Evolutionary conservation across 176 grass and related monocot species (phyloP), one percentile per base, ranked within the genome.

Genomic region (Pontederia paniculata): DNA sequence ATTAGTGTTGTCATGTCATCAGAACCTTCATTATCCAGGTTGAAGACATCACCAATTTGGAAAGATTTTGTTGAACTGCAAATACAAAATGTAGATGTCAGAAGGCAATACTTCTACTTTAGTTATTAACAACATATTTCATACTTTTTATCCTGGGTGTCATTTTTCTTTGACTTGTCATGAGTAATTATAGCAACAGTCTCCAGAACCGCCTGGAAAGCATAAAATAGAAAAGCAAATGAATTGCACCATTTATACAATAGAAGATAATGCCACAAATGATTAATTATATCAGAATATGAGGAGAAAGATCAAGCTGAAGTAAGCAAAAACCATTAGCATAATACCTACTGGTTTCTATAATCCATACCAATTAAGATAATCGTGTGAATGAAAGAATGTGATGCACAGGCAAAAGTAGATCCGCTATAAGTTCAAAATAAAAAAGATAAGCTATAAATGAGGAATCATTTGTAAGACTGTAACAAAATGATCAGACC

Each of bases 11-110:
- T 88, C 42, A 74, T 55, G 53, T 98, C 93, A 88, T 98, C 93
- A 70, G 83, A 84, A 58, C 68, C 80, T 41, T 98, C 93, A 78
- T 84, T 84, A 70, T 98, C 86, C 61, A 74, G 69, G 65, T 65
- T 71, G 14, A 97, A 90, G 76, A 97, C 88, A 75, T 97, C 93
- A 67, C 83, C 86, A 69, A 97, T 88, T 88, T 97, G 86, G 77
- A 97, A 97, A 79, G 83, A 58, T 79, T 87, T 97, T 42, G 71
- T 78, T 9, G 77, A 77, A 79, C 93, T 97, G 57, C 68, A 90
- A 17, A 1, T 44, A 11, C 11, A 19, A 59, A 48, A 70, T 44
- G 20, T 62, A 41, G 31, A 45, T 7, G 20, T 42, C 13, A 46
- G 12, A 66, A 45, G 66, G 59, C 31, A 43, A 52, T 66, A 45